phyloP scores from a whole-genome alignment of 2,329 filamentous ascomycete genomes.

The Fusarium sp. region DNA sequence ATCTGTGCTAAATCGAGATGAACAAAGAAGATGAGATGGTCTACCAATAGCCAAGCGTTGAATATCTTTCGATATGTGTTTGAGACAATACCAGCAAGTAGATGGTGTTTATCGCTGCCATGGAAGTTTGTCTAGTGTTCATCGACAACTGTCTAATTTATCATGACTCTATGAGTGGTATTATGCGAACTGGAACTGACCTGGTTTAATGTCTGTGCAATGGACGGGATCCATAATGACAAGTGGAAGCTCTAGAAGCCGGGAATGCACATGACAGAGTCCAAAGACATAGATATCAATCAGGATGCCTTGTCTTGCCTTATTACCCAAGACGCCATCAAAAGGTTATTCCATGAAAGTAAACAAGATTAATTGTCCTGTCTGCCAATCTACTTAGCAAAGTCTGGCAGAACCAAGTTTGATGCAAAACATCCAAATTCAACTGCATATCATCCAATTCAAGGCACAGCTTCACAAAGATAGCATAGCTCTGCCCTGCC shows the following conservation, averaged over 20 bases:
- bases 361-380: conserved; percentile 4
- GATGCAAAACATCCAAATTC: conserved; percentile 37
- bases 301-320: not conserved
- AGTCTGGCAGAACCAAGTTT: conserved; percentile 24
- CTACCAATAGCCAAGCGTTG: not conserved
- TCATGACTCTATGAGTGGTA: conserved; percentile 12
- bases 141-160: conserved; percentile 8
- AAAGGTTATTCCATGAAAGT: not conserved
- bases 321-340: not conserved
- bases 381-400: not conserved
- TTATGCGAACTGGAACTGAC: conserved; percentile 36
- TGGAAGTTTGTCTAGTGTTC: not conserved
- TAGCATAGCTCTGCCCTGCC: conserved; percentile 17
- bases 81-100: not conserved
- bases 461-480: conserved; percentile 33
- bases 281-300: not conserved
- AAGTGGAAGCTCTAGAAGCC: conserved; percentile 23
- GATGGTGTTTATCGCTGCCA: not conserved
- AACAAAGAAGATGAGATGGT: conserved; percentile 19
- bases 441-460: conserved; percentile 36
- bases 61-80: not conserved
- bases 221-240: conserved; percentile 19
- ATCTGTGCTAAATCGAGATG: conserved; percentile 18
- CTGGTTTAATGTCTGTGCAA: conserved; percentile 39
- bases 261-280: conserved; percentile 20